phyloP scores from a whole-genome alignment of 257 asterid genomes.

The Mitragyna speciosa region DNA sequence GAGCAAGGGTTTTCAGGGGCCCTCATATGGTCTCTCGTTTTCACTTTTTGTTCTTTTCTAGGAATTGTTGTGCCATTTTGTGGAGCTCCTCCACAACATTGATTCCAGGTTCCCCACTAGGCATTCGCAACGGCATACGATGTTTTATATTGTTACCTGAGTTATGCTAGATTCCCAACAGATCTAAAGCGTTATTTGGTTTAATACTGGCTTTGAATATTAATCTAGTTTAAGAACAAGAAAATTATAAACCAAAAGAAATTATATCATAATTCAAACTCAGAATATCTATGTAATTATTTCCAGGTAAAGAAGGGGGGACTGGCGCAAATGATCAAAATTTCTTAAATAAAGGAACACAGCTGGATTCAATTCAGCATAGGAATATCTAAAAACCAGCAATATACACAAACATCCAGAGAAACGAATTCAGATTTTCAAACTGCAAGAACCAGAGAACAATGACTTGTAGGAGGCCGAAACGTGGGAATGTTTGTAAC shows the following conservation, averaged over 20 bases:
- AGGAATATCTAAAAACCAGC: not conserved
- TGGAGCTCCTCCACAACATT: conserved; percentile 19
- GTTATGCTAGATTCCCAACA: not conserved
- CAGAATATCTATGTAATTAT: not conserved
- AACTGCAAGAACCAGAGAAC: not conserved
- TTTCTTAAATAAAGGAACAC: not conserved
- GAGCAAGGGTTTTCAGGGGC: conserved; percentile 20
- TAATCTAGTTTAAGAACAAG: not conserved
- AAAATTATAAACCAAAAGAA: too few species aligned
- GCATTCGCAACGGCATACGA: not conserved
- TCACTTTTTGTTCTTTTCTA: conserved; percentile 29
- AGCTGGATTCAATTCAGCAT: not conserved
- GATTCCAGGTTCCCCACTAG: conserved; percentile 20
- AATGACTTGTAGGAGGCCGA: too few species aligned
- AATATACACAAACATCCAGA: not conserved
- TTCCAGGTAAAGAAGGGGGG: not conserved
- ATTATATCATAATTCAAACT: not conserved
- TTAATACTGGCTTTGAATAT: not conserved
- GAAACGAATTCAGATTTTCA: not conserved
- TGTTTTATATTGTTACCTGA: not conserved
- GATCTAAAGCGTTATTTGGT: not conserved
- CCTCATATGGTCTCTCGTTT: conserved; percentile 16
- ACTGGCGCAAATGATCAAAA: not conserved
- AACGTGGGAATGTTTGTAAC: too few species aligned
- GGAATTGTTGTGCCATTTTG: conserved; percentile 15